Evolutionary conservation across 2,329 filamentous ascomycete species (phyloP).

Genomic region (Acarospora socialis): DNA sequence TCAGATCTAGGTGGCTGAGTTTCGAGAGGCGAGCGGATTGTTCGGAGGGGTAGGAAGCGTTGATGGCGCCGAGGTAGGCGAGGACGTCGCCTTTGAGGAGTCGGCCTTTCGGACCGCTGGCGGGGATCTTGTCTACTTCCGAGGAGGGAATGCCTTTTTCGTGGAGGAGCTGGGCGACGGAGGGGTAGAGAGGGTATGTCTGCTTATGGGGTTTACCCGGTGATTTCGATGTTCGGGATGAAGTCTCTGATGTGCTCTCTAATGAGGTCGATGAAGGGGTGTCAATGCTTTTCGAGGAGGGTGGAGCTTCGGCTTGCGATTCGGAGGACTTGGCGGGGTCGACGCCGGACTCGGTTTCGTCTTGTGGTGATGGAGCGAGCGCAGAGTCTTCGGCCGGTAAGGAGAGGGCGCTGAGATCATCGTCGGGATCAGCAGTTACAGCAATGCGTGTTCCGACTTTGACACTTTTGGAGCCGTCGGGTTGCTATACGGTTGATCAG

Average conservation of each 20-base stretch:
- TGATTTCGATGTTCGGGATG: slow-evolving; percentile 13
- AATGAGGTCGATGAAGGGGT: slow-evolving; percentile 10
- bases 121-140: slow-evolving; percentile 66
- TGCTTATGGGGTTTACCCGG: slow-evolving; percentile 24
- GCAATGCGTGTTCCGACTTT: slow-evolving; percentile 71
- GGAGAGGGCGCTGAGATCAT: slow-evolving; percentile 61
- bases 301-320: slow-evolving; percentile 15
- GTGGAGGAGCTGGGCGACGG: slow-evolving; percentile 68
- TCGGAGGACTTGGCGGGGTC: slow-evolving; percentile 9
- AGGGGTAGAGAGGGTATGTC: slow-evolving; percentile 47
- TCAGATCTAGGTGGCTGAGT: slow-evolving; percentile 75
- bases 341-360: slow-evolving; percentile 11
- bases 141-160: slow-evolving; percentile 62
- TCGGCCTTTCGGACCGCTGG: slow-evolving; percentile 75
- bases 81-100: slow-evolving; percentile 92
- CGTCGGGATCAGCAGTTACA: slow-evolving; percentile 66
- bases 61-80: slow-evolving; percentile 70
- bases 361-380: slow-evolving; percentile 12
- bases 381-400: slow-evolving; percentile 52
- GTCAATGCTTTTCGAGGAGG: slow-evolving; percentile 17
- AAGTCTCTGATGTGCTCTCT: slow-evolving; percentile 9
- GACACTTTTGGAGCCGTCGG: slow-evolving; percentile 60
- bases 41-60: slow-evolving; percentile 53
- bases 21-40: slow-evolving; percentile 59
- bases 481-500: slow-evolving; percentile 26